Conservation (phyloP, 768 basidiomycete genomes). For the Mycena kentingensis region DNA sequence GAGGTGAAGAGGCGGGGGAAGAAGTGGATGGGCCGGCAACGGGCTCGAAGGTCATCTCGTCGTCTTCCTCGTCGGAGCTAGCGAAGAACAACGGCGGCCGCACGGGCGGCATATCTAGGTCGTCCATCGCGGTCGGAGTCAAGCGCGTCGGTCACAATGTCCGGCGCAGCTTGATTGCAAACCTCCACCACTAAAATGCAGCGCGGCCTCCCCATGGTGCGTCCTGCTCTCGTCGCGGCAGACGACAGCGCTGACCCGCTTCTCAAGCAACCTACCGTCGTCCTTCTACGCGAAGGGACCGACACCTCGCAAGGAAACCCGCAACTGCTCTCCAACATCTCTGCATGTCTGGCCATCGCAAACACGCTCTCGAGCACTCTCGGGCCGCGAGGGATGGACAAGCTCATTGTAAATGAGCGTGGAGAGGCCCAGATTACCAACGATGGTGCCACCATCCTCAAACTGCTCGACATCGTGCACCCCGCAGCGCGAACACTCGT, state of each 20-base stretch:
- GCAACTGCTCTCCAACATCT: conserved; percentile 93
- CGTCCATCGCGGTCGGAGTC: conserved; percentile 24
- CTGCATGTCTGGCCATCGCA: conserved; percentile 91
- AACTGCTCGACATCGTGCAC: conserved; percentile 96
- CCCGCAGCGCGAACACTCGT: conserved; percentile 98
- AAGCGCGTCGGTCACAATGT: not conserved
- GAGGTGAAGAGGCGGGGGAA: conserved; percentile 16
- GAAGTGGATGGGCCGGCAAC: conserved; percentile 14
- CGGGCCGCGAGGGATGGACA: conserved; percentile 99
- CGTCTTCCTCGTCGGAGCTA: conserved; percentile 56
- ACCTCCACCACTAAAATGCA: conserved; percentile 61
- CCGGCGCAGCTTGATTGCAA: conserved; percentile 18
- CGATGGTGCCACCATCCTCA: conserved; percentile 98
- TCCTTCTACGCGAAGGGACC: conserved; percentile 94
- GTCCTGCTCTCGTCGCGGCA: conserved; percentile 5
- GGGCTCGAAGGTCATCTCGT: conserved; percentile 24
- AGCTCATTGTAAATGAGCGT: conserved; percentile 89
- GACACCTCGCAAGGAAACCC: conserved; percentile 94
- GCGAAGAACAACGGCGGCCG: conserved; percentile 58
- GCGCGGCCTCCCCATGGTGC: conserved; percentile 78
- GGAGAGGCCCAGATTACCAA: conserved; percentile 99
- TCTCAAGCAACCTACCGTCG: conserved; percentile 91
- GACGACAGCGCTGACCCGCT: conserved; percentile 20
- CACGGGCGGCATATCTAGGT: conserved; percentile 23
- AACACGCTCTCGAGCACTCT: conserved; percentile 92